A percentile compares a stretch with the other conserved stretches of the same genome.
Evolutionary conservation across 352 stramenopile genomes (phyloP).

Genomic region (Elongisporangium senticosum): DNA sequence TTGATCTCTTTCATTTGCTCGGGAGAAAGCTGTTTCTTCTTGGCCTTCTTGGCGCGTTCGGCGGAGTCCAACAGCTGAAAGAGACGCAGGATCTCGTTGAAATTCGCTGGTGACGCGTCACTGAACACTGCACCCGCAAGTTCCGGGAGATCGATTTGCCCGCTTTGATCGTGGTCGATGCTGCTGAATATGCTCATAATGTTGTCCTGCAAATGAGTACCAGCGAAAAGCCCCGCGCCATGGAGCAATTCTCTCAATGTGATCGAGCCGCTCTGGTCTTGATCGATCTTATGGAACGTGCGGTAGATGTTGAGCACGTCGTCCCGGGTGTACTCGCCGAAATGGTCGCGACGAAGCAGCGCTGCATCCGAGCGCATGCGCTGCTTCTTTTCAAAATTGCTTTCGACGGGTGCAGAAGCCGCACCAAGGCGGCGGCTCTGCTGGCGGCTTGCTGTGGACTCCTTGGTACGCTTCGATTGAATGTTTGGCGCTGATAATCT

Average conservation of each 20-base stretch:
- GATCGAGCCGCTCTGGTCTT: conserved; percentile 61
- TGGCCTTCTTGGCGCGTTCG: conserved; percentile 39
- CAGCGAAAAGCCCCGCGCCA: conserved; percentile 51
- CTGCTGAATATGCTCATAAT: conserved; percentile 72
- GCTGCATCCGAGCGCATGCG: conserved; percentile 53
- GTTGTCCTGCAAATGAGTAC: conserved; percentile 61
- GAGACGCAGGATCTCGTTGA: conserved; percentile 53
- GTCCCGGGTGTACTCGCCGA: conserved; percentile 58
- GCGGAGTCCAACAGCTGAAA: conserved; percentile 46
- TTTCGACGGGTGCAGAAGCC: conserved; percentile 1
- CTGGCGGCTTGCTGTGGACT: not conserved
- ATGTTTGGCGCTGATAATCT: not conserved
- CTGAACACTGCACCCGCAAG: conserved; percentile 56
- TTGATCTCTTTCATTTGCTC: conserved; percentile 57
- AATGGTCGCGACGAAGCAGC: conserved; percentile 56
- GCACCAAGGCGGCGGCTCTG: conserved; percentile 1
- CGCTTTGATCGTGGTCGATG: conserved; percentile 71
- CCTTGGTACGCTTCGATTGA: not conserved
- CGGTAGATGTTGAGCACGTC: conserved; percentile 69
- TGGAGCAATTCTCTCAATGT: conserved; percentile 56
- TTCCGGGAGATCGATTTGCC: conserved; percentile 66
- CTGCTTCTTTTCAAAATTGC: conserved; percentile 39
- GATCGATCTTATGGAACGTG: conserved; percentile 68
- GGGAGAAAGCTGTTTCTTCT: conserved; percentile 46
- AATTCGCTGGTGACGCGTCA: conserved; percentile 26